Evolutionary conservation across 2,329 filamentous ascomycete species (phyloP).

Genomic region (Trichoderma sp.): DNA sequence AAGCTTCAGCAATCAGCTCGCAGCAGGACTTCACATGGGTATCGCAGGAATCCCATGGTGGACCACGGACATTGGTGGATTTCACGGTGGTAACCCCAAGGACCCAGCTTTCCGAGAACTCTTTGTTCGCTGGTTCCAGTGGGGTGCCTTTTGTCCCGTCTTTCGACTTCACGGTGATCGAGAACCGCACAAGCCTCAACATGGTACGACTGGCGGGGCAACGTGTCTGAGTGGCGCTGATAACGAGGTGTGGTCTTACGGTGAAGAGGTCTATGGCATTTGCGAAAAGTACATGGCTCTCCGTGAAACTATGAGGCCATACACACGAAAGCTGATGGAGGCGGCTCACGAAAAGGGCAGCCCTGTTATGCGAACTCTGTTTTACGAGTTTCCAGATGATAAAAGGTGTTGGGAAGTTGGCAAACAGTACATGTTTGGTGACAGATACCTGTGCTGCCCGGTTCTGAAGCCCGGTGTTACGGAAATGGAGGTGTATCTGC

Average conservation of each 20-base stretch:
- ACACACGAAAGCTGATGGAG: neutral
- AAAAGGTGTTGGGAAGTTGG: neutral
- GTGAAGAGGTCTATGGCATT: neutral
- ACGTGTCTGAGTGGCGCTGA: neutral
- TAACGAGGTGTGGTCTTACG: neutral
- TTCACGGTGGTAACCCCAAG: neutral
- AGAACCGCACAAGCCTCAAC: neutral
- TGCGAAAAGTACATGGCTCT: neutral
- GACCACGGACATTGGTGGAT: neutral
- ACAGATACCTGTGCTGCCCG: neutral
- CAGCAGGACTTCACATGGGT: neutral
- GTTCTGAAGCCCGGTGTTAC: neutral
- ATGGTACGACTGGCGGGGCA: neutral
- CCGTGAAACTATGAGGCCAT: neutral
- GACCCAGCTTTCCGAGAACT: neutral
- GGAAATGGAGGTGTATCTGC: neutral
- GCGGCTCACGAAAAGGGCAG: neutral
- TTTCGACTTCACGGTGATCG: neutral
- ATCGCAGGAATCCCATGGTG: neutral
- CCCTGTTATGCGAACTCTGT: neutral
- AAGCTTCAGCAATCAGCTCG: slow-evolving; percentile 34
- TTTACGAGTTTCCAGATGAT: neutral
- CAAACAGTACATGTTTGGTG: neutral
- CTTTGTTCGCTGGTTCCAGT: neutral
- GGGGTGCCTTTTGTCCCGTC: neutral